Evolutionary conservation across 75 land plant species (phyloP).

Genomic region (Isoetes taiwanensis): DNA sequence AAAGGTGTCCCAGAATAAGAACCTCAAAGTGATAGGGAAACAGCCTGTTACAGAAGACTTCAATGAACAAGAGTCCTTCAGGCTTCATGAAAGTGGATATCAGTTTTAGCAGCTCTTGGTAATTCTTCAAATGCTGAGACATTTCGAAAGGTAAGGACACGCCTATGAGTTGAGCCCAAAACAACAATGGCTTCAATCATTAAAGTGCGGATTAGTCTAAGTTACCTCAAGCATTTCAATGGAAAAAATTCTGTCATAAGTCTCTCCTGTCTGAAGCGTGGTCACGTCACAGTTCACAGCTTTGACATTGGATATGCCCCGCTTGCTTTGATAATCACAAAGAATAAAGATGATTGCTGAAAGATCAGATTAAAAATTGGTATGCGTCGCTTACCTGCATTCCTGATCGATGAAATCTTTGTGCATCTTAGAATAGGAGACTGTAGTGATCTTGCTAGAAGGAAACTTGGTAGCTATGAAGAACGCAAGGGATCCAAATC

Average conservation of each 20-base stretch:
- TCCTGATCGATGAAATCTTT: neutral
- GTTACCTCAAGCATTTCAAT: neutral
- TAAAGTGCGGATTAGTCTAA: neutral
- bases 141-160: neutral
- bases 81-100: neutral
- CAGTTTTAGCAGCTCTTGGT: neutral
- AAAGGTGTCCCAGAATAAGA: too few species aligned
- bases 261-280: neutral
- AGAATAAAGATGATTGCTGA: neutral
- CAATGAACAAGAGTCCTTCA: neutral
- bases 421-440: neutral
- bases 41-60: neutral
- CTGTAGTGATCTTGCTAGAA: neutral
- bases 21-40: neutral
- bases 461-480: neutral
- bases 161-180: too few species aligned
- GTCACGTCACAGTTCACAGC: neutral
- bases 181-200: neutral
- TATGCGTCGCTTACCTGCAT: neutral
- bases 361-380: neutral
- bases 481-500: neutral
- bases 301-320: neutral
- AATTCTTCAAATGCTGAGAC: neutral
- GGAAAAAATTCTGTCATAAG: neutral
- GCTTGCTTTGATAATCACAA: neutral